These are phyloP conservation scores for Melaleuca alternifolia DNA, from an alignment of 345 rosid genomes.

Conservation along the genomic window DNA sequence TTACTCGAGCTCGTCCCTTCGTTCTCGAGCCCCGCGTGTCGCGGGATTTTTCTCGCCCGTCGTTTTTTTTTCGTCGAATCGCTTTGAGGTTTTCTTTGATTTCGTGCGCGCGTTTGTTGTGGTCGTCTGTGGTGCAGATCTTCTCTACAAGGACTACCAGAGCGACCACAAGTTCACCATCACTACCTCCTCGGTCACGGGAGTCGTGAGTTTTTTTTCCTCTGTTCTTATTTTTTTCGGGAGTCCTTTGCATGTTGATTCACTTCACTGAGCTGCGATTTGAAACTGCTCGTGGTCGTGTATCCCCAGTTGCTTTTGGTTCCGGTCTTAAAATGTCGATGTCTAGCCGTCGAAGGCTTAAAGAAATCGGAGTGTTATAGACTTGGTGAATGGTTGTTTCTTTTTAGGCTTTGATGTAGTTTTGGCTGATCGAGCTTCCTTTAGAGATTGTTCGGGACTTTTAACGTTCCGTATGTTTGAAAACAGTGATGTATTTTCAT, in stretches of 20 bases:
- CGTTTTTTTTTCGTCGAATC: background rate
- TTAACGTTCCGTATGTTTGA: background rate
- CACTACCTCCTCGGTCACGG: constrained; percentile 64
- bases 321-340: background rate
- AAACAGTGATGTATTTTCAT: background rate
- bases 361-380: background rate
- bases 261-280: background rate
- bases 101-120: background rate
- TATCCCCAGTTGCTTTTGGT: background rate
- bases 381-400: background rate
- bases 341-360: no score
- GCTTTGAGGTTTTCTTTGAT: background rate
- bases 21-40: background rate
- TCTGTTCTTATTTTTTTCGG: background rate
- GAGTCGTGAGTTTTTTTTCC: constrained; percentile 53
- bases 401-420: background rate
- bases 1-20: background rate
- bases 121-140: constrained; percentile 31
- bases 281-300: background rate
- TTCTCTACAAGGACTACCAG: constrained; percentile 82
- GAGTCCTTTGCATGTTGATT: background rate
- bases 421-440: background rate
- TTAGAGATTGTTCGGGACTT: background rate
- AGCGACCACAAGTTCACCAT: constrained; percentile 73
- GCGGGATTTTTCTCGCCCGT: background rate